Conservation (phyloP, 2,329 filamentous ascomycete genomes). For the Fusarium aywerte region DNA sequence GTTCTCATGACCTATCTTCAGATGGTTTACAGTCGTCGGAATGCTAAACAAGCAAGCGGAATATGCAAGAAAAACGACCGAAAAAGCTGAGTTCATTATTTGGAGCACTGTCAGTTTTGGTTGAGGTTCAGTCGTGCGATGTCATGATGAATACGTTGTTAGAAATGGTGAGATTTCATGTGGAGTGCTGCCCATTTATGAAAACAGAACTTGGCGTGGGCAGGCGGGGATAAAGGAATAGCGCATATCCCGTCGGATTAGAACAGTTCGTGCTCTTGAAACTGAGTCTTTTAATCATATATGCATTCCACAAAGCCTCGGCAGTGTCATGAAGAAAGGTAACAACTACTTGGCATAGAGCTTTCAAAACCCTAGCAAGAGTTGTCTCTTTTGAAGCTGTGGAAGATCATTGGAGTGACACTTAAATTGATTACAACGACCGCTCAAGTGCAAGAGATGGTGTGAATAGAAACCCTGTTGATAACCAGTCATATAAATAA, state of each 20-base stretch:
- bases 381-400: not conserved
- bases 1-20: constrained; percentile 14
- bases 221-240: not conserved
- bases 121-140: not conserved
- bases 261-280: not conserved
- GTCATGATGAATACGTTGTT: constrained; percentile 15
- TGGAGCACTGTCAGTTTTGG: not conserved
- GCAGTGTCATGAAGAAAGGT: not conserved
- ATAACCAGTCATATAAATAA: constrained; percentile 10
- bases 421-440: not conserved
- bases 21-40: not conserved
- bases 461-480: not conserved
- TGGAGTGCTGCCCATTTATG: not conserved
- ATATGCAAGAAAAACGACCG: not conserved
- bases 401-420: too few relatives aligned
- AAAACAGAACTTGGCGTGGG: not conserved
- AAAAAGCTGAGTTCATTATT: not conserved
- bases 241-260: not conserved
- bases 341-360: not conserved
- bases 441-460: not conserved
- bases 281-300: too few relatives aligned
- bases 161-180: not conserved
- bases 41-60: not conserved
- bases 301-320: not conserved
- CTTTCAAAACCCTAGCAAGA: not conserved